phyloP scores from a whole-genome alignment of 176 grass and related monocot genomes.

The Triticum turgidum region DNA sequence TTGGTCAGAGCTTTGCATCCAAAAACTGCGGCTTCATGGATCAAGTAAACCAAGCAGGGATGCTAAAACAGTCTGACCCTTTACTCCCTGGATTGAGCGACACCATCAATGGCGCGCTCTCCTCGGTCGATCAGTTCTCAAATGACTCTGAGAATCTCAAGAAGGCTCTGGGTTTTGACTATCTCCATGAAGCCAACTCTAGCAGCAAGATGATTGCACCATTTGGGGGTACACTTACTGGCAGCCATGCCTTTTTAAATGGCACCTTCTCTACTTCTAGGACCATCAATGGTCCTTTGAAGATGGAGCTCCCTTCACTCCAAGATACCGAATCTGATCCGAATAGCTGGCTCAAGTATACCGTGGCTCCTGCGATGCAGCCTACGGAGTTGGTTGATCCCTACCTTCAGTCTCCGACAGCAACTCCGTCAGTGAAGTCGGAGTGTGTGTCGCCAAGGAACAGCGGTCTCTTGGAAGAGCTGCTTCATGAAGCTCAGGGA shows the following conservation, averaged over 20 bases:
- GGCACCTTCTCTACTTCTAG: constrained; percentile 90
- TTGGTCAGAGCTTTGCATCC: constrained; percentile 54
- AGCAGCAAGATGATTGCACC: constrained; percentile 52
- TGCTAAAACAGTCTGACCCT: constrained; percentile 58
- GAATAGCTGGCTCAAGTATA: constrained; percentile 65
- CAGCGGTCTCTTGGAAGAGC: constrained; percentile 81
- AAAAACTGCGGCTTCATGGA: constrained; percentile 56
- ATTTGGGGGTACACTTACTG: constrained; percentile 45
- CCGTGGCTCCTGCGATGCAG: constrained; percentile 50
- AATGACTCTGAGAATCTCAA: constrained; percentile 62
- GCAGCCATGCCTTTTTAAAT: constrained; percentile 88
- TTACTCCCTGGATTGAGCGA: constrained; percentile 53
- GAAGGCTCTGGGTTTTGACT: constrained; percentile 53
- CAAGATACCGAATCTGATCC: constrained; percentile 92
- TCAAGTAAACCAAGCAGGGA: constrained; percentile 46
- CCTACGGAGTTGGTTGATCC: constrained; percentile 55
- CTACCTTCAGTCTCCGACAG: constrained; percentile 57
- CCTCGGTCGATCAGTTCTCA: constrained; percentile 57
- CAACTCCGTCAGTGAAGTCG: constrained; percentile 54
- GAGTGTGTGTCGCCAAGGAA: constrained; percentile 53
- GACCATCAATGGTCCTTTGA: constrained; percentile 62
- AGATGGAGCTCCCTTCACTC: constrained; percentile 99
- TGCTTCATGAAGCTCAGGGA: constrained; percentile 66
- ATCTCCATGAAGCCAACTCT: constrained; percentile 57
- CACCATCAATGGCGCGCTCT: constrained; percentile 40